A percentile compares a stretch with the other conserved stretches of the same genome.
Evolutionary conservation across 1,139 yeast species (phyloP).

Genomic region (Saccharomycopsis hybrid): DNA sequence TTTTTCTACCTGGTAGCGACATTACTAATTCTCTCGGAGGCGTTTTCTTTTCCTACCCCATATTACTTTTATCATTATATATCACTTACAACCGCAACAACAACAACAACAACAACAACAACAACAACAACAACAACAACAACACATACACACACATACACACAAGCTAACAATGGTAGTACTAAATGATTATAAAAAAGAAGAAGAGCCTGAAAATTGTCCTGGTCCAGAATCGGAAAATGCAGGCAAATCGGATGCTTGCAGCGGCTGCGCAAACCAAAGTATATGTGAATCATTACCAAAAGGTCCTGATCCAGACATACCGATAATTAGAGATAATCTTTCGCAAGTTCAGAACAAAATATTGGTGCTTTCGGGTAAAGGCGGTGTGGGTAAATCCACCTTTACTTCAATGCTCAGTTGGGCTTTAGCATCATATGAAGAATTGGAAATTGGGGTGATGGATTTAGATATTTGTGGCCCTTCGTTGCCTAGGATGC

Average conservation of each 20-base stretch:
- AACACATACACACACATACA: too few relatives aligned
- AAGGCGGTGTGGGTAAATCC: conserved; percentile 98
- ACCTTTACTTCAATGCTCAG: conserved; percentile 92
- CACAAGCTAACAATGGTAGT: too few relatives aligned
- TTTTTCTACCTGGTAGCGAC: too few relatives aligned
- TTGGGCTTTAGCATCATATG: conserved; percentile 94
- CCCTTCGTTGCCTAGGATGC: conserved; percentile 91
- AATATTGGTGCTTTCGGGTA: conserved; percentile 81
- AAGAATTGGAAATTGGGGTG: conserved; percentile 82
- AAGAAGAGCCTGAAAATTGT: conserved; percentile 85
- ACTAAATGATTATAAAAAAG: conserved; percentile 6
- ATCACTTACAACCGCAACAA: background rate
- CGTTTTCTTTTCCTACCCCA: too few relatives aligned
- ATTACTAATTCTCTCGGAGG: too few relatives aligned
- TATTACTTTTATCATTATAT: background rate
- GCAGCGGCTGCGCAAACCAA: conserved; percentile 92
- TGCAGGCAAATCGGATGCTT: conserved; percentile 94
- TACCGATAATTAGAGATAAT: conserved; percentile 55
- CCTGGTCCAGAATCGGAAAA: conserved; percentile 95
- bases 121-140: too few relatives aligned
- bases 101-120: background rate
- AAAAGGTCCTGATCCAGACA: conserved; percentile 93
- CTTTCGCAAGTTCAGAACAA: conserved; percentile 71
- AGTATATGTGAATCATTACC: conserved; percentile 82
- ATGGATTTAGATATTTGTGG: conserved; percentile 98